These are phyloP conservation scores for Fraxinus platypoda DNA, from an alignment of 305 asterid genomes.

Conservation along the genomic window DNA sequence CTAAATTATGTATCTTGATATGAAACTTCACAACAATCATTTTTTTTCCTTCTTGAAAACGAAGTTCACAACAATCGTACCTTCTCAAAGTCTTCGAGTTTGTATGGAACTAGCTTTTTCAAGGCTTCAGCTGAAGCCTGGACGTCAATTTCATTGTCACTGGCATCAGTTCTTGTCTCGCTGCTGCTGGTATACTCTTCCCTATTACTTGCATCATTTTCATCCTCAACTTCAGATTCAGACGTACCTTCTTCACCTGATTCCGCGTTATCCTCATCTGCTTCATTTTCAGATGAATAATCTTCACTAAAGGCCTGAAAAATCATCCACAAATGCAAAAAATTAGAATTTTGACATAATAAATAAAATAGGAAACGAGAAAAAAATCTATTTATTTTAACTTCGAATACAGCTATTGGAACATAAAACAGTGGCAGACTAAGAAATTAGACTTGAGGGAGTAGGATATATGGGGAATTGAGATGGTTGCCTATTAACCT, in stretches of 20 bases:
- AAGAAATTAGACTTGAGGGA: slow-evolving; percentile 10
- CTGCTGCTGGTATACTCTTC: slow-evolving; percentile 81
- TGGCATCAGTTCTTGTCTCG: slow-evolving; percentile 64
- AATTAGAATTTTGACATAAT: neutral
- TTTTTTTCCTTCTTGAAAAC: too few species aligned
- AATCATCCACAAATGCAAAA: slow-evolving; percentile 8
- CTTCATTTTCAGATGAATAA: slow-evolving; percentile 65
- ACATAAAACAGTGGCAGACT: slow-evolving; percentile 2
- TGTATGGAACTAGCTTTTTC: slow-evolving; percentile 66
- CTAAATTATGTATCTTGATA: slow-evolving; percentile 4
- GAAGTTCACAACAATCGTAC: slow-evolving; percentile 31
- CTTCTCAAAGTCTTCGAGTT: slow-evolving; percentile 81
- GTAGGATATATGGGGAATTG: neutral
- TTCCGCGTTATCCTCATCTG: slow-evolving; percentile 67
- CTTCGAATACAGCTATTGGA: slow-evolving; percentile 12
- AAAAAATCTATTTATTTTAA: neutral
- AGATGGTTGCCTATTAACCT: neutral
- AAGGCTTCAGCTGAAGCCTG: slow-evolving; percentile 70
- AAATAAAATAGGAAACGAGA: neutral
- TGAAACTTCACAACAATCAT: neutral
- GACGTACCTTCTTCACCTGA: slow-evolving; percentile 57
- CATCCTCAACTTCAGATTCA: slow-evolving; percentile 82
- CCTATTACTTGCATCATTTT: slow-evolving; percentile 67
- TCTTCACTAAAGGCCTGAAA: slow-evolving; percentile 74
- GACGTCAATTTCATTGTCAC: slow-evolving; percentile 72